phyloP scores from a whole-genome alignment of 306 rosid genomes.

The Boehmeria nivea region DNA sequence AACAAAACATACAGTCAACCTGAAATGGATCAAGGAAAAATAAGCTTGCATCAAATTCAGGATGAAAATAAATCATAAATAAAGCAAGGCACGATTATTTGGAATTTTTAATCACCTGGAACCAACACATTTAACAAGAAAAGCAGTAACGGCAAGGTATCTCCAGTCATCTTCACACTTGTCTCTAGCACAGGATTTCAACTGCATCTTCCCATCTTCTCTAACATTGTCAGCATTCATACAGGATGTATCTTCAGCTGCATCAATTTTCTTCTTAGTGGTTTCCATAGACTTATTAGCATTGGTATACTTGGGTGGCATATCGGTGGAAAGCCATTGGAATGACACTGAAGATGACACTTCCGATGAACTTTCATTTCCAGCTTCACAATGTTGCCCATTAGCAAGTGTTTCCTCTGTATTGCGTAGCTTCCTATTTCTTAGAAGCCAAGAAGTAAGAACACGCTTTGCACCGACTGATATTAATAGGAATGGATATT shows the following conservation, averaged over 20 bases:
- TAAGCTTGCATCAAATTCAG: conserved; percentile 6
- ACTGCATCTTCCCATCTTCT: conserved; percentile 34
- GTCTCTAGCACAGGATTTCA: conserved; percentile 30
- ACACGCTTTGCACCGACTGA: conserved; percentile 98
- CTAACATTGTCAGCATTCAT: conserved; percentile 26
- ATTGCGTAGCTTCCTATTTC: conserved; percentile 35
- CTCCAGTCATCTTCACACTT: conserved; percentile 92
- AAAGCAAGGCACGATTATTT: conserved; percentile 15
- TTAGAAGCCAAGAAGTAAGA: conserved; percentile 82
- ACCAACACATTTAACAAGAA: conserved; percentile 70
- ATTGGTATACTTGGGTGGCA: conserved; percentile 66
- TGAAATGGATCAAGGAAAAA: conserved; percentile 33
- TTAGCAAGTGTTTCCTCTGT: no score
- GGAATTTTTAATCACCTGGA: conserved; percentile 59
- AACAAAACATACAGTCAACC: conserved; percentile 86
- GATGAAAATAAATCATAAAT: neutral
- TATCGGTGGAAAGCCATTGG: conserved; percentile 97
- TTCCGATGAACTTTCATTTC: conserved; percentile 27
- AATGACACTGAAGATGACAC: conserved; percentile 60
- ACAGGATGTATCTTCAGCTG: conserved; percentile 30
- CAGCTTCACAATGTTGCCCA: conserved; percentile 31
- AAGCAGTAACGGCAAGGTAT: conserved; percentile 89
- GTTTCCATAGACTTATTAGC: conserved; percentile 30
- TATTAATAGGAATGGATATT: conserved; percentile 57
- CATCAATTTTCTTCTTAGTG: conserved; percentile 22